Conservation (phyloP, 164 flowering plant genomes). For the Berberis thunbergii region DNA sequence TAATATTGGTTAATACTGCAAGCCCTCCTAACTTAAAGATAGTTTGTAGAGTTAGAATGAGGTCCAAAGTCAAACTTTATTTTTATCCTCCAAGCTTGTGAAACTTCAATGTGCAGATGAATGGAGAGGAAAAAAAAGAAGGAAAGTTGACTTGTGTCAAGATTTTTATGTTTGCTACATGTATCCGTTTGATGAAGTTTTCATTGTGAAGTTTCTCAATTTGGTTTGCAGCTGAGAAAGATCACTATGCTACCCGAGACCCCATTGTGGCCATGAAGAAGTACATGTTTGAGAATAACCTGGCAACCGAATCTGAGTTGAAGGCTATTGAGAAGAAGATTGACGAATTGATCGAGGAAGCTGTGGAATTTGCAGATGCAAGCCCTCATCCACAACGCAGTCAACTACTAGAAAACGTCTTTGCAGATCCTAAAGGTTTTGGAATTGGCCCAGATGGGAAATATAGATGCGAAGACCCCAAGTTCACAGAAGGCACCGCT, state of each 20-base stretch:
- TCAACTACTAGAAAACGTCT: conserved; percentile 87
- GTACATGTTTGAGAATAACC: conserved; percentile 56
- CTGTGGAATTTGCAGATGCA: conserved; percentile 86
- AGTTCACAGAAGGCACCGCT: conserved; percentile 89
- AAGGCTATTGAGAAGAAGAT: conserved; percentile 82
- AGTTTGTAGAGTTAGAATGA: too few species aligned
- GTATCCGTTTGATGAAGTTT: not conserved
- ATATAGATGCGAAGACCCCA: conserved; percentile 92
- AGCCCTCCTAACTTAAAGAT: too few species aligned
- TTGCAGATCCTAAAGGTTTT: conserved; percentile 94
- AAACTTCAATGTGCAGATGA: too few species aligned
- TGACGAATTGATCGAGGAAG: conserved; percentile 77
- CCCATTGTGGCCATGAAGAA: conserved; percentile 82
- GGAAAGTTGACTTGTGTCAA: too few species aligned
- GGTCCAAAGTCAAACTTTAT: too few species aligned
- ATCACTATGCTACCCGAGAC: conserved; percentile 39
- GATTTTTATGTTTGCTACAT: too few species aligned
- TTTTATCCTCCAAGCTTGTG: too few species aligned
- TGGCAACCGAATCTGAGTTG: conserved; percentile 26
- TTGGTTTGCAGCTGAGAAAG: conserved; percentile 24
- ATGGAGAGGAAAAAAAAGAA: too few species aligned
- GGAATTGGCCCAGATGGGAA: conserved; percentile 91
- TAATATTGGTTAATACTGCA: too few species aligned
- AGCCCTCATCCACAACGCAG: conserved; percentile 49
- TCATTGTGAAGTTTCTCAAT: conserved; percentile 7